Evolutionary conservation across 805 yeast genomes (phyloP).

Genomic region (Candida coquimbonensis): DNA sequence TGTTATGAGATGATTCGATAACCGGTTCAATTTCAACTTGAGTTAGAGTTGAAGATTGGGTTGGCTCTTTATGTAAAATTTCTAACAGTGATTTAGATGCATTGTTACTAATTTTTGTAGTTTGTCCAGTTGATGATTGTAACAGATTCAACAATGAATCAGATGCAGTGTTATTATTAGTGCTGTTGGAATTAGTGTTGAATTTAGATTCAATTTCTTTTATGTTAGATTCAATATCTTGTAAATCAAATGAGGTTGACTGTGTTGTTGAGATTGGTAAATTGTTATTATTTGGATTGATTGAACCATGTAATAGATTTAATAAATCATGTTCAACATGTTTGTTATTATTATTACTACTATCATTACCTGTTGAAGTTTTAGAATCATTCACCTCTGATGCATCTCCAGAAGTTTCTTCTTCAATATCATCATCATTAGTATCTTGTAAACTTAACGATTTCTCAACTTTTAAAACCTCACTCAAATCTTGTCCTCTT

Average conservation of each 20-base stretch:
- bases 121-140: background rate
- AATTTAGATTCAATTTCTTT: conserved; percentile 6
- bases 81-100: conserved; percentile 1
- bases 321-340: conserved; percentile 3
- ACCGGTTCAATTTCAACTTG: too few species aligned
- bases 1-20: background rate
- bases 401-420: too few species aligned
- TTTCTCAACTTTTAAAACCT: conserved; percentile 6
- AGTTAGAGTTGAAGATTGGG: background rate
- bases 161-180: background rate
- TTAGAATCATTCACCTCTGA: too few species aligned
- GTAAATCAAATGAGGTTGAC: background rate
- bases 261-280: too few species aligned
- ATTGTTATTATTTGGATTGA: background rate
- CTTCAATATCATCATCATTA: too few species aligned
- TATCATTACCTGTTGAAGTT: too few species aligned
- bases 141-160: background rate
- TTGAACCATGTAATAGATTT: conserved; percentile 1
- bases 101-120: background rate
- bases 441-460: too few species aligned
- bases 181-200: background rate
- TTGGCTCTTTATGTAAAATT: conserved; percentile 1
- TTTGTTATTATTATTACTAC: too few species aligned
- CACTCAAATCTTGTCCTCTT: conserved; percentile 29
- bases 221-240: background rate